Evolutionary conservation across 176 grass and related monocot genomes (phyloP), one percentile per base, ranked within the genome.

Genomic region (Puccinellia tenuiflora): DNA sequence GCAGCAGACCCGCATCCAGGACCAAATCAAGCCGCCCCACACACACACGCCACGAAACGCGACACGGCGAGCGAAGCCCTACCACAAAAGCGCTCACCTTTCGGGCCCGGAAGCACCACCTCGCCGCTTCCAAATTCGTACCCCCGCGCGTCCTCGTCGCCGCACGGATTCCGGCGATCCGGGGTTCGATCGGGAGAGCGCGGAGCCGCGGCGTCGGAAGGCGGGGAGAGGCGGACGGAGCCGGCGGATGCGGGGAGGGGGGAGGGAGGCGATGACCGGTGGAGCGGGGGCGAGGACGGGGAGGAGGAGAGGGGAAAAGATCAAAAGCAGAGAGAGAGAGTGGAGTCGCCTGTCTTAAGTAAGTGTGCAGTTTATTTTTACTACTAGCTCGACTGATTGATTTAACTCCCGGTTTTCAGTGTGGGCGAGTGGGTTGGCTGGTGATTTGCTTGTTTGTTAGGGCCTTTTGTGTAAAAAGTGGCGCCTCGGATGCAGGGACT

Each of bases 131-230:
- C 55, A 37, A 77, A 73, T 73, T 68, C 60, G 51, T 15, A 29
- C 1, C 42, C 42, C 28, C 5, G 26, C 57, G 71, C 21, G 4
- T 22, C 66, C 82, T 29, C 42, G 26, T 34, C 48, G 34, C 73
- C 60, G 43, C 69, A 79, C 82, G 75, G 78, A 31, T 60, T 57
- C 37, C 60, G n/a, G 75, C 79, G 67, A 85, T 70, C 48, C 67
- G 48, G 70, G 68, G 50, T 25, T 70, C 86, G 80, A 74, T 84
- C 83, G 76, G 21, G 62, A 67, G 73, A 9, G 34, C 73, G 39
- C 26, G 34, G 28, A n/a, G 64, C 2, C 25, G 48, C 46, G 69
- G 52, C 30, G 81, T 11, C 20, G 76, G 68, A 26, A 33, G 8
- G n/a, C 53, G 30, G 57, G 33, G 70, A 3, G 18, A 55, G 28